Base-by-base conservation (phyloP, 257 asterid species). In the Coffea canephora region DNA sequence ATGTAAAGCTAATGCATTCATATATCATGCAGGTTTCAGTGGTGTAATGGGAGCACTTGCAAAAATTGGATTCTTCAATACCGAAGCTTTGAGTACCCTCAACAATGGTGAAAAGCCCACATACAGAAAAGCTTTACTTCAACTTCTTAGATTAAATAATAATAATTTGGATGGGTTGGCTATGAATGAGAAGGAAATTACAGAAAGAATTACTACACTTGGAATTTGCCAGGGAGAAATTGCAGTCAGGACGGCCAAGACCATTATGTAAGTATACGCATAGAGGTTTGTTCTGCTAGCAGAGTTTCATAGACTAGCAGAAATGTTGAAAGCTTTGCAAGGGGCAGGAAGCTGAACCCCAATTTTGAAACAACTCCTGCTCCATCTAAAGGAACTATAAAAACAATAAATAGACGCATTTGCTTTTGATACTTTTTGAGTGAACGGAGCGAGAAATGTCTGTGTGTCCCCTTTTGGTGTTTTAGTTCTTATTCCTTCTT, bases 31-130 rank as follows among this genome's bases (percentile, higher is more conserved):
- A 95, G 99, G 99, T 78, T 93, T 93, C 75, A 90, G 98, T 79
- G 92, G 86, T 80, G 89, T 92, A 81, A 92, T 95, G 99, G 98
- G 92, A 75, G 86, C 96, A 73, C 87, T 95, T 46, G 89, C 97
- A 50, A 93, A 91, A 85, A 80, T 90, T 10, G 99, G 99, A 73
- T 91, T 93, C 87, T 92, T 95, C 86, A 75, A 80, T 77, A 87
- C 90, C 0, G 97, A 92, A 84, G 81, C 79, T 67, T 83, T 55
- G 62, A 78, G 80, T 39, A 72, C 82, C 50, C 87, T 95, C 1
- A 73, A 85, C 75, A 81, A 83, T 15, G 91, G 89, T 86, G 85
- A 81, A 21, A 90, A 89, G 83, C 88, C 88, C n/a, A 87, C 92
- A 9, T 89, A 84, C 74, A 82, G 62, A 75, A 75, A 78, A 72